Evolutionary conservation across 805 yeast species (phyloP).

Genomic region (Metschnikowia similis): DNA sequence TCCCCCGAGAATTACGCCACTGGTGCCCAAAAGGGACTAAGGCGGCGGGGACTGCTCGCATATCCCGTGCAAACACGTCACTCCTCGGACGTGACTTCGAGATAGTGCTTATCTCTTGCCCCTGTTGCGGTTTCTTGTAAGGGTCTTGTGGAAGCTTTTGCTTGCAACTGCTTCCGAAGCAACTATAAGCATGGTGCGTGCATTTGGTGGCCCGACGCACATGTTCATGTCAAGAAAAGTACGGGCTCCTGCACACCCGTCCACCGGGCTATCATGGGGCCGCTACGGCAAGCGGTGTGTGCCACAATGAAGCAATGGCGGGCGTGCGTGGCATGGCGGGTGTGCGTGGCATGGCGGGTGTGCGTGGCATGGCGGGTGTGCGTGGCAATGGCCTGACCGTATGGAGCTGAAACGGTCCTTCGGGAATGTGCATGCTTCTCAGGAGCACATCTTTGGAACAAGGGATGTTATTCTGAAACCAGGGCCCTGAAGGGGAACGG

Average conservation of each 20-base stretch:
- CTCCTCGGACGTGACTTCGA: neutral
- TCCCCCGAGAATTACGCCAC: neutral
- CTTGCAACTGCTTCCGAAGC: neutral
- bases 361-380: neutral
- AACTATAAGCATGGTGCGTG: constrained; percentile 1
- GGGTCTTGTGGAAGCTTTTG: neutral
- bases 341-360: neutral
- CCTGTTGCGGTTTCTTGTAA: neutral
- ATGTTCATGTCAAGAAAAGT: neutral
- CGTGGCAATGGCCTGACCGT: neutral
- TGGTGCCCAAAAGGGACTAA: neutral
- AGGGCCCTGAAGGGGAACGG: neutral
- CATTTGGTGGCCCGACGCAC: neutral
- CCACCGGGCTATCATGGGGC: neutral
- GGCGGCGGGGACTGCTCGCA: neutral
- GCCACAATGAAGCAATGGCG: too few relatives aligned
- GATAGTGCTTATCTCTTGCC: neutral
- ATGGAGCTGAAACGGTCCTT: neutral
- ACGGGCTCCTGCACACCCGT: neutral
- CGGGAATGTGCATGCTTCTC: neutral
- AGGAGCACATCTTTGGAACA: too few relatives aligned
- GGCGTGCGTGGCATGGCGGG: too few relatives aligned
- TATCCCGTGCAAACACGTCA: neutral
- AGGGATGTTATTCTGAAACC: neutral
- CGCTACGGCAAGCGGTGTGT: too few relatives aligned